Percentiles rank a stretch among this genome's conserved stretches.
Evolutionary conservation across 192 early-diverging fungal genomes (phyloP).

Genomic region (Lobosporangium transversale): DNA sequence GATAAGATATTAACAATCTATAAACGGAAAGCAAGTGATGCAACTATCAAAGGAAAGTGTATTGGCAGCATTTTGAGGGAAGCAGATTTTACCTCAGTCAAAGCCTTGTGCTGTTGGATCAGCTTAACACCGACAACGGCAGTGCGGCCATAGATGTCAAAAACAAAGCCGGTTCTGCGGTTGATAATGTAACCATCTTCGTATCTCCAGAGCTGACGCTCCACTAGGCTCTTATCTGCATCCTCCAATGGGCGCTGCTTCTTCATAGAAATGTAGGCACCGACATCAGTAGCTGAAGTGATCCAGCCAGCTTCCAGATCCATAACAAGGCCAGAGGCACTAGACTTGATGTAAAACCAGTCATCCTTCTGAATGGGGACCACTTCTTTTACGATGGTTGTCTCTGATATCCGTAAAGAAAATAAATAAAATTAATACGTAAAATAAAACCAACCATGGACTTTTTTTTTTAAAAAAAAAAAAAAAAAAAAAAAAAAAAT

Average conservation of each 20-base stretch:
- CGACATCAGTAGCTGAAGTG: conserved; percentile 42
- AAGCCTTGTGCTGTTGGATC: conserved; percentile 46
- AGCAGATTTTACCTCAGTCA: conserved; percentile 34
- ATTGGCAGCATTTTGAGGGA: too few relatives aligned
- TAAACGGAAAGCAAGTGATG: too few relatives aligned
- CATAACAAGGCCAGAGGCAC: conserved; percentile 36
- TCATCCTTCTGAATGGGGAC: conserved; percentile 31
- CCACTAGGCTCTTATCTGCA: conserved; percentile 25
- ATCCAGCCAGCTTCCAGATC: conserved; percentile 53
- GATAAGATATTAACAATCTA: not conserved
- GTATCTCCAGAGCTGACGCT: conserved; percentile 43
- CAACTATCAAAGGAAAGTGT: too few relatives aligned
- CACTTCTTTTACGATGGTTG: conserved; percentile 14
- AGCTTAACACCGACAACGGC: conserved; percentile 49
- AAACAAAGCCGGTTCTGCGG: conserved; percentile 41
- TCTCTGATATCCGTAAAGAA: not conserved
- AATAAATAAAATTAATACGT: not conserved
- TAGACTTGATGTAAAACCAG: conserved; percentile 52
- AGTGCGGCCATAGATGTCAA: conserved; percentile 49
- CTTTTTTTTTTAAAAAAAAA: not conserved
- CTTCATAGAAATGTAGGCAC: conserved; percentile 52
- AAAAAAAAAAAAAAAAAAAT: not conserved
- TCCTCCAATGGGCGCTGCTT: conserved; percentile 49
- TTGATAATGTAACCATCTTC: conserved; percentile 53
- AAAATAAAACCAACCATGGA: not conserved